These are phyloP conservation scores for Emmonsiellopsis sp. DNA, from an alignment of 2,329 filamentous ascomycete species.

Conservation along the genomic window DNA sequence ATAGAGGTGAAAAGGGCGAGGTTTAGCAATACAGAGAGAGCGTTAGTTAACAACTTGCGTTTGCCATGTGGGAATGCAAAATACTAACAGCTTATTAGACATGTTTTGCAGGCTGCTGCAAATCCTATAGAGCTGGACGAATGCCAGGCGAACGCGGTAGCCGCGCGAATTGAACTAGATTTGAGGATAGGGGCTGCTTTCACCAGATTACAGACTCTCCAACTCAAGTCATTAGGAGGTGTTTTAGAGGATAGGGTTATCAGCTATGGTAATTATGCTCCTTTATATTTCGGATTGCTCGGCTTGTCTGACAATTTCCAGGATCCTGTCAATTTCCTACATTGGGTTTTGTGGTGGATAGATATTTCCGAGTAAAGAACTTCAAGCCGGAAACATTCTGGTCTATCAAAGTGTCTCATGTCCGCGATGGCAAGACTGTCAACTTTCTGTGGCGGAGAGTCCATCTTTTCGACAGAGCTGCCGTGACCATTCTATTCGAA, in stretches of 20 bases:
- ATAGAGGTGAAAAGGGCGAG: conserved; percentile 76
- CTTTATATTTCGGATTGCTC: background rate
- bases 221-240: conserved; percentile 62
- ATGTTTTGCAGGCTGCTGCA: conserved; percentile 75
- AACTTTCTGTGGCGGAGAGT: conserved; percentile 75
- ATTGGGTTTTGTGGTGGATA: conserved; percentile 90
- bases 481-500: conserved; percentile 74
- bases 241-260: conserved; percentile 56
- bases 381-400: conserved; percentile 91
- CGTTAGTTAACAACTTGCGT: conserved; percentile 43
- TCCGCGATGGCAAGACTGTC: conserved; percentile 66
- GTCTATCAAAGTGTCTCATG: conserved; percentile 77
- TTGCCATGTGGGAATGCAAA: background rate
- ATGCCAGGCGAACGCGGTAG: conserved; percentile 75
- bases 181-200: conserved; percentile 87
- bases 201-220: conserved; percentile 75
- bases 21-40: conserved; percentile 94
- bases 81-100: conserved; percentile 41
- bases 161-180: conserved; percentile 84
- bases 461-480: conserved; percentile 78
- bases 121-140: conserved; percentile 72
- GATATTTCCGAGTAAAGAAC: conserved; percentile 87
- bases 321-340: conserved; percentile 95
- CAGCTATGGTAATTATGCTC: conserved; percentile 60
- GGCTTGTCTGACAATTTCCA: conserved; percentile 22